Conservation (phyloP, 805 yeast species). For the Wickerhamomyces strasburgensis region DNA sequence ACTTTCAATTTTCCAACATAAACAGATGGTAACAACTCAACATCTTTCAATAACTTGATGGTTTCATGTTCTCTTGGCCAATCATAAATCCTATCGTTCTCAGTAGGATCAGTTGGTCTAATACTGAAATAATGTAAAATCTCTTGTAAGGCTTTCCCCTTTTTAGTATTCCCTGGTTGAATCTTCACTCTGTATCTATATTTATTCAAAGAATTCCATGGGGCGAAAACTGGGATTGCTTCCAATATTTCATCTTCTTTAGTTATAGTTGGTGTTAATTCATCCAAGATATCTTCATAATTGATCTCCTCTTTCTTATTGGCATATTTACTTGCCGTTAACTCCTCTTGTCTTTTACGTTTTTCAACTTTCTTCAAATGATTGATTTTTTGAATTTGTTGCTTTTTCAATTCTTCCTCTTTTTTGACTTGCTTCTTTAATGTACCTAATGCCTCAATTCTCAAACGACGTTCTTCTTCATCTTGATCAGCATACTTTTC, state of each 20-base stretch:
- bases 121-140: conserved; percentile 52
- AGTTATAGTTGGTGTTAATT: conserved; percentile 27
- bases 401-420: conserved; percentile 31
- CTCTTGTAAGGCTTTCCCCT: conserved; percentile 81
- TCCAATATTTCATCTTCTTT: conserved; percentile 50
- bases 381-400: conserved; percentile 28
- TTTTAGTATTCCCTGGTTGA: conserved; percentile 73
- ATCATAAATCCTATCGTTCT: conserved; percentile 44
- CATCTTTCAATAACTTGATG: conserved; percentile 51
- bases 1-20: conserved; percentile 71
- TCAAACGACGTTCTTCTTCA: conserved; percentile 70
- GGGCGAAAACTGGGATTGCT: conserved; percentile 85
- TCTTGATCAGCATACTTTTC: conserved; percentile 88
- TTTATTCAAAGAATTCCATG: conserved; percentile 77
- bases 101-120: conserved; percentile 41
- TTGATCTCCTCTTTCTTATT: conserved; percentile 38
- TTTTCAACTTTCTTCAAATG: conserved; percentile 31
- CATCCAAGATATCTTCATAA: conserved; percentile 37
- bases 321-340: conserved; percentile 29
- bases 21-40: conserved; percentile 60
- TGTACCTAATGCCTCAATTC: conserved; percentile 84
- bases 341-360: conserved; percentile 35
- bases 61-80: conserved; percentile 69
- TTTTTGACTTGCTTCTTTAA: conserved; percentile 49
- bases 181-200: conserved; percentile 78